A percentile compares a stretch with the other conserved stretches of the same genome.
phyloP scores from a whole-genome alignment of 73 alveolate species.

The Tetrahymena malaccensis region DNA sequence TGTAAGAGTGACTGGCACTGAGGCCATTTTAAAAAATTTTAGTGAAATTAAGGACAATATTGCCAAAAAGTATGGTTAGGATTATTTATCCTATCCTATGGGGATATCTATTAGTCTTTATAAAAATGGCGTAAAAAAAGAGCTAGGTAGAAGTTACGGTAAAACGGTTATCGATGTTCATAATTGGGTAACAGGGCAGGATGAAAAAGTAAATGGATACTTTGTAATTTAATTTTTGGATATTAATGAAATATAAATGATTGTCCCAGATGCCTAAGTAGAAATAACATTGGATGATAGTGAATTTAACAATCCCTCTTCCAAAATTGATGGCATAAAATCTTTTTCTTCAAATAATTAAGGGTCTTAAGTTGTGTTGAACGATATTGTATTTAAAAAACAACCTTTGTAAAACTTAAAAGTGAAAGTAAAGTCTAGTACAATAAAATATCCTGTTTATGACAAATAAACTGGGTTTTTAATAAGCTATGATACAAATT shows the following conservation, averaged over 20 bases:
- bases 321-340: not conserved
- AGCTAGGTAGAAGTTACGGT: not conserved
- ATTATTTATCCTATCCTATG: not conserved
- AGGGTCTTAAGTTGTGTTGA: not conserved
- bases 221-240: not conserved
- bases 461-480: not conserved
- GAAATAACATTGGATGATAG: not conserved
- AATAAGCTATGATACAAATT: not conserved
- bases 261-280: not conserved
- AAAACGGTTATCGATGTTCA: not conserved
- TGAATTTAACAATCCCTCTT: not conserved
- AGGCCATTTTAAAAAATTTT: not conserved
- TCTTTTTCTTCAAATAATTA: not conserved
- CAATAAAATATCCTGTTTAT: not conserved
- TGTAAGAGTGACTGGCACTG: not conserved
- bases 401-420: not conserved
- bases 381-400: not conserved
- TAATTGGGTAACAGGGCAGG: not conserved
- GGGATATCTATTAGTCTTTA: not conserved
- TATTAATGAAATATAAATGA: not conserved
- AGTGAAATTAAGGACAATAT: not conserved
- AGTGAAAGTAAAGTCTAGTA: not conserved
- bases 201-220: not conserved
- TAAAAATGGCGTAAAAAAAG: not conserved
- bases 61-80: not conserved